phyloP scores from a whole-genome alignment of 495 filamentous ascomycete species.

The Penicillium riverlandense region DNA sequence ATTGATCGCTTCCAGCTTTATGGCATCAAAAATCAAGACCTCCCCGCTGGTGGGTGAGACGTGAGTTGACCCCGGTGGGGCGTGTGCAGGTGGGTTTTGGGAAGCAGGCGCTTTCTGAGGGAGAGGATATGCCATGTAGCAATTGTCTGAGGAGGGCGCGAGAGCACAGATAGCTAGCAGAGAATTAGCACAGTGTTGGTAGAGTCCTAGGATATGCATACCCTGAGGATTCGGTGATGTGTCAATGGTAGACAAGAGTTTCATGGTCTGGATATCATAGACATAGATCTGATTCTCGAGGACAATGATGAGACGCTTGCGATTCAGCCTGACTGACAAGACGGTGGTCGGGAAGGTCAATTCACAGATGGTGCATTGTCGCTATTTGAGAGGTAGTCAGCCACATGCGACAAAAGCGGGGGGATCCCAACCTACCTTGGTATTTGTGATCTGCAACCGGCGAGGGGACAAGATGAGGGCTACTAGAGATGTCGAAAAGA shows the following conservation, averaged over 20 bases:
- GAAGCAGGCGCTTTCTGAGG: conserved; percentile 69
- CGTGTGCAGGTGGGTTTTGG: conserved; percentile 68
- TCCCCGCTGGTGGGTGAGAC: conserved; percentile 84
- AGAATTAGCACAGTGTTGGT: conserved; percentile 5
- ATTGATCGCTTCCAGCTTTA: conserved; percentile 83
- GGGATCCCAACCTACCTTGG: conserved; percentile 61
- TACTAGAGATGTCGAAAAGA: conserved; percentile 97
- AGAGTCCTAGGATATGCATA: conserved; percentile 20
- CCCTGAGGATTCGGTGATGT: conserved; percentile 87
- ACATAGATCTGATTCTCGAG: conserved; percentile 94
- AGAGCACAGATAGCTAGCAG: conserved; percentile 76
- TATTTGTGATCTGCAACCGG: conserved; percentile 90
- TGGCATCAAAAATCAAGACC: conserved; percentile 83
- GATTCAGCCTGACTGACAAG: conserved; percentile 84
- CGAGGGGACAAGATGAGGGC: conserved; percentile 85
- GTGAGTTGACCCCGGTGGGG: conserved; percentile 66
- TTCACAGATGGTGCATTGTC: conserved; percentile 95
- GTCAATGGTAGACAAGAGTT: conserved; percentile 77
- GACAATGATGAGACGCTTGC: conserved; percentile 87
- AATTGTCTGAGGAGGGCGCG: conserved; percentile 89
- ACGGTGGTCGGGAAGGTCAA: conserved; percentile 94
- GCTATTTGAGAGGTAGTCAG: conserved; percentile 37
- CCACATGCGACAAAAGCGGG: neutral
- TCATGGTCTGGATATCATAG: conserved; percentile 98
- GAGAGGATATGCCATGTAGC: conserved; percentile 88